phyloP scores from a whole-genome alignment of 305 asterid species.

The Fraxinus sp. region DNA sequence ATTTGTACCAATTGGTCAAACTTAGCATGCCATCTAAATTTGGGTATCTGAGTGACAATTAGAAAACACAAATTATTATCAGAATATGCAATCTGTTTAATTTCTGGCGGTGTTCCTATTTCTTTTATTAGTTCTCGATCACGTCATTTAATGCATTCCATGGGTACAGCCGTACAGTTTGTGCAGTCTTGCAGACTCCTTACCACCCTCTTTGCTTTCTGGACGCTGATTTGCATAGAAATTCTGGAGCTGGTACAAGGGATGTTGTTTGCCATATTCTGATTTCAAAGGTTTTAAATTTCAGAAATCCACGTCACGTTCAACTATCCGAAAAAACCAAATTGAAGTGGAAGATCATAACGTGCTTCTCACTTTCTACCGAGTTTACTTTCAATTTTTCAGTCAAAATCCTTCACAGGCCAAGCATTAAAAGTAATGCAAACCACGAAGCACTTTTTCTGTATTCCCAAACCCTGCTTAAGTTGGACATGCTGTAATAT shows the following conservation, averaged over 20 bases:
- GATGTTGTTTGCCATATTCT: neutral
- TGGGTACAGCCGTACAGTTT: neutral
- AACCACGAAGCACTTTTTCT: no score
- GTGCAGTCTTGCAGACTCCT: neutral
- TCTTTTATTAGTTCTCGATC: neutral
- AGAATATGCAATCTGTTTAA: neutral
- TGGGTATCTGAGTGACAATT: neutral
- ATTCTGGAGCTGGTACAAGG: neutral
- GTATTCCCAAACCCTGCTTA: no score
- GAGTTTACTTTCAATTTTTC: neutral
- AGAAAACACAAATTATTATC: neutral
- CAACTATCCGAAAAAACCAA: neutral
- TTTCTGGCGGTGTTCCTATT: neutral
- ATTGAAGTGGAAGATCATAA: neutral
- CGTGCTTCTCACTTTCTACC: neutral
- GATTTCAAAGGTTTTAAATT: neutral
- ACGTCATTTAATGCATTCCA: neutral
- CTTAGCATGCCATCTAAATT: neutral
- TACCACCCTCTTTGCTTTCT: neutral
- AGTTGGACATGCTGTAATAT: no score
- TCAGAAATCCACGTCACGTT: neutral
- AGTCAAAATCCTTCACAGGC: neutral
- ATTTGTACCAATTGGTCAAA: neutral
- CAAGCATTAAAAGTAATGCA: neutral
- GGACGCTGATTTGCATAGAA: neutral